Conservation (phyloP, 1,284 basidiomycete genomes). For the Cystobasidium slooffiae region DNA sequence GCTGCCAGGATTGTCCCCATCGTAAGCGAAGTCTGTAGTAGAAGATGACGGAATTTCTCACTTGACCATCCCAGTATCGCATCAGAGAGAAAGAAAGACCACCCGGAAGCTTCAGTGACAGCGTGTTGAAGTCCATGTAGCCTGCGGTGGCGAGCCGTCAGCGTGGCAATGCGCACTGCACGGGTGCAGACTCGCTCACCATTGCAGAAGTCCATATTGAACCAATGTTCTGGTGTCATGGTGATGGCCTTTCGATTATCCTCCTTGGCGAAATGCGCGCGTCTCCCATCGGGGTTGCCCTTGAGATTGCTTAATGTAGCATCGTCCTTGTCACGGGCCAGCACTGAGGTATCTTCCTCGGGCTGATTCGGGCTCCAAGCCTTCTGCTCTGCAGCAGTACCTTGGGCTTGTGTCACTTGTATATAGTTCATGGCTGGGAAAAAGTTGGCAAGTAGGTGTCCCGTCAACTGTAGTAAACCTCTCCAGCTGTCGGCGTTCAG, state of each 20-base stretch:
- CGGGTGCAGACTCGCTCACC: constrained; percentile 2
- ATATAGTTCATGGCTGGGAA: constrained; percentile 37
- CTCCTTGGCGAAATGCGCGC: constrained; percentile 45
- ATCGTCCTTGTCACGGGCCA: constrained; percentile 61
- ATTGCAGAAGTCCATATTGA: constrained; percentile 47
- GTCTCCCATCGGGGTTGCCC: constrained; percentile 45
- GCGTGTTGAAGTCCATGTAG: constrained; percentile 48
- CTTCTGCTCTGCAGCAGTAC: not conserved
- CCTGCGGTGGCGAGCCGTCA: not conserved
- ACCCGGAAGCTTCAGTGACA: constrained; percentile 46
- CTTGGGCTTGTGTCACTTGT: not conserved
- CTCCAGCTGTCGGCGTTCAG: not conserved
- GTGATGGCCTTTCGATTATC: constrained; percentile 30
- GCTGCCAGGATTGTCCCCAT: constrained; percentile 2
- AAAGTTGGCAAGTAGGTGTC: not conserved
- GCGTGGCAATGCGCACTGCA: not conserved
- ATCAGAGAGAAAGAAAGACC: constrained; percentile 25
- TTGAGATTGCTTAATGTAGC: constrained; percentile 68
- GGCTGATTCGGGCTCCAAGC: constrained; percentile 44
- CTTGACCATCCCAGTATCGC: constrained; percentile 44
- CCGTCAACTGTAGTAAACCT: not conserved
- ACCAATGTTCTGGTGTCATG: constrained; percentile 27
- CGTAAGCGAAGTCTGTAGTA: not conserved
- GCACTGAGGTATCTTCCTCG: constrained; percentile 46
- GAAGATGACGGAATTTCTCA: not conserved